phyloP scores from a whole-genome alignment of 164 flowering plant genomes.

The Kalanchoe fedtschenkoi region DNA sequence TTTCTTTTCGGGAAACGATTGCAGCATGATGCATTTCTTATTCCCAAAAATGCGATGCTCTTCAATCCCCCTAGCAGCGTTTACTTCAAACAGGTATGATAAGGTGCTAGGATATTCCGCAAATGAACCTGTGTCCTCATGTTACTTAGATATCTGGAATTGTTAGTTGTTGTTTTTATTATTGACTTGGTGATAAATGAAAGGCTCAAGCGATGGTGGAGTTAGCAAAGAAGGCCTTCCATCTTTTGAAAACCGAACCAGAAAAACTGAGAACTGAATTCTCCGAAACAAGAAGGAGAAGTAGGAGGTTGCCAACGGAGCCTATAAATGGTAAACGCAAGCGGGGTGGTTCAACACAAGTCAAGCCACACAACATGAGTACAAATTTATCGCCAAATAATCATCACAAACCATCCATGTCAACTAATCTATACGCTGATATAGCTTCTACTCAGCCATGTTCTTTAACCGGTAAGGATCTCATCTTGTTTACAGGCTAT shows the following conservation, averaged over 20 bases:
- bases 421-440: neutral
- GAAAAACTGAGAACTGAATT: conserved; percentile 37
- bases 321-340: conserved; percentile 9
- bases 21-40: conserved; percentile 64
- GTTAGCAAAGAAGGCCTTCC: conserved; percentile 46
- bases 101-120: neutral
- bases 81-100: conserved; percentile 54
- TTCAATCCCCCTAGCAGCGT: conserved; percentile 47
- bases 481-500: neutral
- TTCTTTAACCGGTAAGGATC: neutral
- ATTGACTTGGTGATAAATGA: neutral
- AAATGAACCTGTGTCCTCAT: neutral
- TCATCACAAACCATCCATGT: neutral
- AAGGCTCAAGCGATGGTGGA: conserved; percentile 62
- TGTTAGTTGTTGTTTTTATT: neutral
- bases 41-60: conserved; percentile 63
- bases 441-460: neutral
- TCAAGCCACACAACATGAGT: conserved; percentile 10
- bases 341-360: conserved; percentile 10
- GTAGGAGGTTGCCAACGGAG: conserved; percentile 23
- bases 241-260: conserved; percentile 43
- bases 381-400: conserved; percentile 6
- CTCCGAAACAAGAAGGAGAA: conserved; percentile 26
- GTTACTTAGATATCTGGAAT: neutral
- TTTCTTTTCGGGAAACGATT: conserved; percentile 6